These are phyloP conservation scores for Viola pubescens DNA, from an alignment of 441 rosid genomes.

Conservation along the genomic window DNA sequence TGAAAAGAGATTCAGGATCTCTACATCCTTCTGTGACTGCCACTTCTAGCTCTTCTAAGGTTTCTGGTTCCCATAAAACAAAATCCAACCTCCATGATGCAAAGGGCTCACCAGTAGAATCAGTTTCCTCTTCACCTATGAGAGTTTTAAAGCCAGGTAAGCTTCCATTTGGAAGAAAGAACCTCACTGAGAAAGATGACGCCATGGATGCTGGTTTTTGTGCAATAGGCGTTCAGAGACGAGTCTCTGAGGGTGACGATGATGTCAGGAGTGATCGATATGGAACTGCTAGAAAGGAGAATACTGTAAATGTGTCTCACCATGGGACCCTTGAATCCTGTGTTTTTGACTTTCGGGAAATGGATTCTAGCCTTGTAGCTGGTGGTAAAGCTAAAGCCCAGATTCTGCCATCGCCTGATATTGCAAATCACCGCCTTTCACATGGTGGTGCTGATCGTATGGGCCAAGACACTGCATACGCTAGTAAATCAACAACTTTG, in stretches of 20 bases:
- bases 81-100: constrained; percentile 54
- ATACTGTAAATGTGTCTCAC: constrained; percentile 23
- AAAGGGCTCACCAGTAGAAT: constrained; percentile 88
- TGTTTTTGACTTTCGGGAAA: constrained; percentile 42
- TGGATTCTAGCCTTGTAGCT: constrained; percentile 28
- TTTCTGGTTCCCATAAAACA: constrained; percentile 73
- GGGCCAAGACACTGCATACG: constrained; percentile 29
- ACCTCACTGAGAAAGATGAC: constrained; percentile 34
- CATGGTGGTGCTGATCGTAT: constrained; percentile 41
- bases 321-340: constrained; percentile 46
- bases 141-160: constrained; percentile 53
- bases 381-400: constrained; percentile 41
- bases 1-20: constrained; percentile 48
- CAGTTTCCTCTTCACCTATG: constrained; percentile 87
- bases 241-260: constrained; percentile 54
- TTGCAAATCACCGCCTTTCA: constrained; percentile 23
- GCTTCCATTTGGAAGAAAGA: constrained; percentile 34
- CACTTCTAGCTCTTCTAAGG: constrained; percentile 88
- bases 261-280: constrained; percentile 59
- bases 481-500: constrained; percentile 24
- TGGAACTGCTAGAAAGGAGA: constrained; percentile 37
- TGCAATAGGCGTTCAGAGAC: constrained; percentile 36
- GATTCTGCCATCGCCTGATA: constrained; percentile 37
- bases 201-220: constrained; percentile 36
- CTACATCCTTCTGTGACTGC: constrained; percentile 52